phyloP scores from a whole-genome alignment of 2,329 filamentous ascomycete species.

The Ceratocystiopsis sp. region DNA sequence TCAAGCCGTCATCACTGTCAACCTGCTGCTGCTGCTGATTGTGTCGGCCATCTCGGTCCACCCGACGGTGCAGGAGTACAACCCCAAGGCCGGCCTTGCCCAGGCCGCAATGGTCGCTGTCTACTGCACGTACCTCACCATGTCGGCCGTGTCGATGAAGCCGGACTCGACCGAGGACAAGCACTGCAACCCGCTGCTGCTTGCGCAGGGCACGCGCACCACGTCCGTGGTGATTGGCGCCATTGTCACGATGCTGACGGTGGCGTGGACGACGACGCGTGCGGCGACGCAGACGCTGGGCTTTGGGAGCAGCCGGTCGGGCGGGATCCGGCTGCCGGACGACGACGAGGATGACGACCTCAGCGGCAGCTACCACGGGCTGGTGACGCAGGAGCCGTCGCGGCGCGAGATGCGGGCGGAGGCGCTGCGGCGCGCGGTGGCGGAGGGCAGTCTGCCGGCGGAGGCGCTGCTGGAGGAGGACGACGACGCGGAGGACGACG shows the following conservation, averaged over 20 bases:
- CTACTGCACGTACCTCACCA: conserved; percentile 96
- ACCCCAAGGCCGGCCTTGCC: conserved; percentile 86
- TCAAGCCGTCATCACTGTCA: conserved; percentile 87
- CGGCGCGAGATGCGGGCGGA: conserved; percentile 87
- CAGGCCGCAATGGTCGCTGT: conserved; percentile 94
- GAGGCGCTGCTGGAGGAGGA: conserved; percentile 68
- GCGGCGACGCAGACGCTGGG: conserved; percentile 83
- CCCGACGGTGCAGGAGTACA: conserved; percentile 75
- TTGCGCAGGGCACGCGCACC: conserved; percentile 70
- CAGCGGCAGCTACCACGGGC: conserved; percentile 37
- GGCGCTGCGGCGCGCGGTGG: conserved; percentile 78
- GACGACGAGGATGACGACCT: conserved; percentile 36
- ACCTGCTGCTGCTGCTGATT: conserved; percentile 65
- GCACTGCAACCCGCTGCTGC: conserved; percentile 81
- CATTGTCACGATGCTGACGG: conserved; percentile 88
- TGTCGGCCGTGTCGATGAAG: conserved; percentile 98
- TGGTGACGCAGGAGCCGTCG: conserved; percentile 72
- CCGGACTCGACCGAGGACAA: conserved; percentile 82
- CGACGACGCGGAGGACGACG: conserved; percentile 45
- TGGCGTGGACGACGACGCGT: conserved; percentile 93
- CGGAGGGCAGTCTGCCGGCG: conserved; percentile 80
- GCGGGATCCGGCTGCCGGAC: conserved; percentile 45
- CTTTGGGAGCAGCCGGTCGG: conserved; percentile 41
- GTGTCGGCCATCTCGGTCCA: conserved; percentile 80
- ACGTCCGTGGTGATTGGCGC: conserved; percentile 86